Evolutionary conservation across 345 rosid species (phyloP).

Genomic region (Brassica incana): DNA sequence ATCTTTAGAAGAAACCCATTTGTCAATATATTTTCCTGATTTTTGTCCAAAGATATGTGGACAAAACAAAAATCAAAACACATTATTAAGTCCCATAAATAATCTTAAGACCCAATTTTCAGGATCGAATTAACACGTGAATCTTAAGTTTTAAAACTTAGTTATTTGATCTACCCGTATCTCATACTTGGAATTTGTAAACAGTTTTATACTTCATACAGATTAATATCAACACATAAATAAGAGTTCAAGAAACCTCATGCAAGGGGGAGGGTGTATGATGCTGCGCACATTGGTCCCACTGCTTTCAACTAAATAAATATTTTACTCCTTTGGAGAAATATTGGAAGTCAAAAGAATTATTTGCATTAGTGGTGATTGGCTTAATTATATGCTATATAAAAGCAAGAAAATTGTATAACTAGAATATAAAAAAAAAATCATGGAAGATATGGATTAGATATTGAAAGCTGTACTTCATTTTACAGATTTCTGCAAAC

Average conservation of each 20-base stretch:
- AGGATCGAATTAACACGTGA: neutral
- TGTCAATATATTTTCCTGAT: neutral
- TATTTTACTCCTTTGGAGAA: constrained; percentile 22
- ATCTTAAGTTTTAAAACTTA: neutral
- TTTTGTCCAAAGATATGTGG: neutral
- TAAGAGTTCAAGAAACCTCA: constrained; percentile 4
- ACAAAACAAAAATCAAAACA: neutral
- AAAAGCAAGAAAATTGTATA: constrained; percentile 24
- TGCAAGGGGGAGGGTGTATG: constrained; percentile 18
- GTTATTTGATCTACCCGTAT: no score
- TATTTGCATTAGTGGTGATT: constrained; percentile 31
- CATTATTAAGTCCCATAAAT: neutral
- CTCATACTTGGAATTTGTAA: neutral
- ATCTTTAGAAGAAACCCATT: neutral
- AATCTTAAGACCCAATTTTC: neutral
- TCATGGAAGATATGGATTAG: constrained; percentile 13
- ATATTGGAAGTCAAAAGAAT: constrained; percentile 27
- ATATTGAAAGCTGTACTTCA: neutral
- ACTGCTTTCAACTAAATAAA: constrained; percentile 27
- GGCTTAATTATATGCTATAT: constrained; percentile 32
- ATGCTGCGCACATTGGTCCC: constrained; percentile 25
- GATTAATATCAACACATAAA: neutral
- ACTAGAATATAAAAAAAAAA: constrained; percentile 21
- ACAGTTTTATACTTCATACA: neutral
- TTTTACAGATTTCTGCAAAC: constrained; percentile 4